These are phyloP conservation scores for Suillus decipiens DNA, from an alignment of 768 basidiomycete genomes.

Conservation along the genomic window DNA sequence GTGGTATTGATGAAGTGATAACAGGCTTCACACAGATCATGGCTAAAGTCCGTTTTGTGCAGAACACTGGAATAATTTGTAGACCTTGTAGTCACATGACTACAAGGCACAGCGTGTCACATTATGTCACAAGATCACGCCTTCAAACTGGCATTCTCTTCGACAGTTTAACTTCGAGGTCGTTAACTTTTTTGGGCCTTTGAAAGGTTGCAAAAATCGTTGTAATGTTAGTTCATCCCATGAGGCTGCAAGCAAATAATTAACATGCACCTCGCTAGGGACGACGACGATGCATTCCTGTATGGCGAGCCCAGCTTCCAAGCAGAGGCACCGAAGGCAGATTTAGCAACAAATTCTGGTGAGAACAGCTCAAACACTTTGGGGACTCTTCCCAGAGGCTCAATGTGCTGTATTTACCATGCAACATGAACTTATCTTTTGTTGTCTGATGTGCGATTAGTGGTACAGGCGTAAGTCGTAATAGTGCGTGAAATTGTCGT, in stretches of 20 bases:
- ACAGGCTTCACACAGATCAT: slow-evolving; percentile 16
- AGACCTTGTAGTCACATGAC: neutral
- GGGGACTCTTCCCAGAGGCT: slow-evolving; percentile 30
- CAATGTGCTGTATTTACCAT: slow-evolving; percentile 36
- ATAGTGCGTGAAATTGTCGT: slow-evolving; percentile 26
- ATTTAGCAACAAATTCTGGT: slow-evolving; percentile 43
- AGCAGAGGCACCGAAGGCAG: slow-evolving; percentile 33
- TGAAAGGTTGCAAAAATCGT: slow-evolving; percentile 6
- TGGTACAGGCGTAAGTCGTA: slow-evolving; percentile 63
- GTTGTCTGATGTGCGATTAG: slow-evolving; percentile 47
- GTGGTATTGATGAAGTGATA: slow-evolving; percentile 16
- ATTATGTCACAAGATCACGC: slow-evolving; percentile 29
- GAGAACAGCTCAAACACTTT: slow-evolving; percentile 38
- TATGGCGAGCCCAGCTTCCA: slow-evolving; percentile 55
- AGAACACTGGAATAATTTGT: slow-evolving; percentile 6
- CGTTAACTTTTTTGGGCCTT: slow-evolving; percentile 15
- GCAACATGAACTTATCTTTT: slow-evolving; percentile 42
- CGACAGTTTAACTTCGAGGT: slow-evolving; percentile 16
- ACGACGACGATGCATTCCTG: slow-evolving; percentile 81
- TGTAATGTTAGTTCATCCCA: slow-evolving; percentile 25
- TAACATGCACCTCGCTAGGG: slow-evolving; percentile 44
- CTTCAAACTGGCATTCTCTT: slow-evolving; percentile 17
- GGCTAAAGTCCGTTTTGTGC: neutral
- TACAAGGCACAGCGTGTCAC: slow-evolving; percentile 21
- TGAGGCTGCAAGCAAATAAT: slow-evolving; percentile 17